A percentile compares a stretch with the other conserved stretches of the same genome.
phyloP scores from a whole-genome alignment of 1,139 yeast species.

The Scheffersomyces stambukii region DNA sequence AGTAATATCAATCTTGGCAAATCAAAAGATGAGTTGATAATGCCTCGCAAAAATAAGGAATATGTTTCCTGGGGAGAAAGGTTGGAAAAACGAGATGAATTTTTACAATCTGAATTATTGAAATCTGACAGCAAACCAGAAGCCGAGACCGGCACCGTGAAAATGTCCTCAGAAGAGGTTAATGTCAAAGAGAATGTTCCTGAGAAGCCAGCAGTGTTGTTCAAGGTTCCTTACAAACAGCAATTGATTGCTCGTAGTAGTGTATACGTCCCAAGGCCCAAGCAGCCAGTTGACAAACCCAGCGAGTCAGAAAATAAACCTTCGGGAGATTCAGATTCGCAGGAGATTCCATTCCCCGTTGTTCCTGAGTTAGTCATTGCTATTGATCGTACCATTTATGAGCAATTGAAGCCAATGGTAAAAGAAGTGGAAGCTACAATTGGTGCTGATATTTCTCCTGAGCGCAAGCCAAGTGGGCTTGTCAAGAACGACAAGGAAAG shows the following conservation, averaged over 20 bases:
- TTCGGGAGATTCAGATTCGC: slow-evolving; percentile 1
- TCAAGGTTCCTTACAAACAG: slow-evolving; percentile 21
- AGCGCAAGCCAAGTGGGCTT: slow-evolving; percentile 1
- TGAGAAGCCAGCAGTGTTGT: slow-evolving; percentile 12
- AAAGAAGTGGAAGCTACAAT: slow-evolving; percentile 10
- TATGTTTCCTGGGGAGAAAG: slow-evolving; percentile 41
- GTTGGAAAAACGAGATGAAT: slow-evolving; percentile 26
- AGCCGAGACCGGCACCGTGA: too few species aligned
- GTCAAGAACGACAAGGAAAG: slow-evolving; percentile 2
- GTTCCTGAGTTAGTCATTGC: slow-evolving; percentile 22
- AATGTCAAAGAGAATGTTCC: not conserved
- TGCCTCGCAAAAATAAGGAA: slow-evolving; percentile 27
- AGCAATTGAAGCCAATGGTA: slow-evolving; percentile 15
- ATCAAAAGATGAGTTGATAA: slow-evolving; percentile 38
- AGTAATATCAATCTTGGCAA: slow-evolving; percentile 34
- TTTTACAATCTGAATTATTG: slow-evolving; percentile 5
- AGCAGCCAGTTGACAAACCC: too few species aligned
- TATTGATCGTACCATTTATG: slow-evolving; percentile 22
- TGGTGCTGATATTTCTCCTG: slow-evolving; percentile 2
- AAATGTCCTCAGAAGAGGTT: too few species aligned
- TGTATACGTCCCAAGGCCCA: too few species aligned
- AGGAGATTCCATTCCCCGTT: slow-evolving; percentile 13
- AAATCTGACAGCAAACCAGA: slow-evolving; percentile 1
- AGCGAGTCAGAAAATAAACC: slow-evolving; percentile 1
- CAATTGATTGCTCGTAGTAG: slow-evolving; percentile 5